Evolutionary conservation across 2,329 filamentous ascomycete species (phyloP), one percentile per base, ranked within the genome.

Genomic region (Ambrosiella beaveri): DNA sequence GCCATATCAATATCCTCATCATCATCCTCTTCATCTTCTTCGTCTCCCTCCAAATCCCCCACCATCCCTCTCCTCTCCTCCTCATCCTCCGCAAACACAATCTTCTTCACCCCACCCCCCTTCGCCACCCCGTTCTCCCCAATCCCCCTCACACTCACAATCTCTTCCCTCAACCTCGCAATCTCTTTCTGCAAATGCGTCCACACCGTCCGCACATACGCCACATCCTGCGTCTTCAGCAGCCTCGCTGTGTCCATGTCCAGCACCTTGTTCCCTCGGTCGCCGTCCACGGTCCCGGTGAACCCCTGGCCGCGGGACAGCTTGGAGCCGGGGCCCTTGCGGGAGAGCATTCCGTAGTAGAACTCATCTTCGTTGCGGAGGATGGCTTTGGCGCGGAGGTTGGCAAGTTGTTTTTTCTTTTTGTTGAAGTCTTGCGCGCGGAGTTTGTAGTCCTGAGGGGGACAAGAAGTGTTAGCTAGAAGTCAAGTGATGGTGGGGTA

Each of bases 361-460:
- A 85, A 86, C 65, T 86, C 82, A 77, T 86, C 82, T 56, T 84
- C 81, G 68, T 85, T 85, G 64, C 81, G 78, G 44, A 82, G 77
- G 59, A 79, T 69, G 4, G 80, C 82, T 66, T 85, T 85, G 59
- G 76, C 71, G 53, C 75, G 74, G 54, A 86, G 76, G 36, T 70
- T 70, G 65, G 80, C 79, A 61, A 85, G 75, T 57, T 77, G 73
- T 0, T 70, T 68, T 66, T 85, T 80, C 65, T 86, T 85, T 68
- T 77, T 75, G 66, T 80, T 81, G 74, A 79, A 82, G 67, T 85
- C 82, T 63, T 76, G 73, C 35, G 82, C 80, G 61, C 82, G 80
- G 56, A 81, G 77, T 52, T 76, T 75, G 69, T 85, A 84, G 68
- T 85, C 81, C 76, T 78, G 61, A 45, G 15, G 38, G 37, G 35